phyloP scores from a whole-genome alignment of 495 filamentous ascomycete genomes.

The Podospora pseudocomata region DNA sequence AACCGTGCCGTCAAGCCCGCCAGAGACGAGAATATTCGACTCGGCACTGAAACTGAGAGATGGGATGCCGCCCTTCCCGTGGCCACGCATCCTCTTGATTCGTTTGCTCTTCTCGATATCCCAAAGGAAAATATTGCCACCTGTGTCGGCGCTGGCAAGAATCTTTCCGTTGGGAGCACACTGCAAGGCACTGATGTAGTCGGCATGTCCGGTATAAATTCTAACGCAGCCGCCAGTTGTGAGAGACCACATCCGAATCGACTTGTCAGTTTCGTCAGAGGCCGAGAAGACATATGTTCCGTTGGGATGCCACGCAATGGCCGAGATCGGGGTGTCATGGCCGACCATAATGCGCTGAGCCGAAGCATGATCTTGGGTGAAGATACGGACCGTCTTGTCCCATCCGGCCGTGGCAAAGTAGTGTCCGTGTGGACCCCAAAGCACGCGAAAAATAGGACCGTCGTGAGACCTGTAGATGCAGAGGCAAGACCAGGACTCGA shows the following conservation, averaged over 20 bases:
- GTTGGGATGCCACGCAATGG: conserved; percentile 87
- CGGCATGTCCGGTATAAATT: conserved; percentile 86
- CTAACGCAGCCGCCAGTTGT: conserved; percentile 77
- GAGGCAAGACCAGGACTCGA: conserved; percentile 83
- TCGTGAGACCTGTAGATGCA: conserved; percentile 92
- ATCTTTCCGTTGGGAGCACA: conserved; percentile 84
- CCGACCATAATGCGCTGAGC: conserved; percentile 86
- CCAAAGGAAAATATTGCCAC: conserved; percentile 88
- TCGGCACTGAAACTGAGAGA: conserved; percentile 88
- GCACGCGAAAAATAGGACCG: conserved; percentile 79
- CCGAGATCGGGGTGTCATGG: conserved; percentile 84
- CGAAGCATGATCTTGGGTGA: conserved; percentile 85
- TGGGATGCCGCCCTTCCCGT: conserved; percentile 91
- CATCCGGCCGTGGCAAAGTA: conserved; percentile 87
- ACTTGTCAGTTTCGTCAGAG: conserved; percentile 72
- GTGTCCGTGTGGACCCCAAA: conserved; percentile 90
- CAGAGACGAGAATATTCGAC: conserved; percentile 79
- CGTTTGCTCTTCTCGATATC: conserved; percentile 77
- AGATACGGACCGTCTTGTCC: conserved; percentile 87
- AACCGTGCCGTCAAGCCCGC: conserved; percentile 88
- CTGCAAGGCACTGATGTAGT: conserved; percentile 74
- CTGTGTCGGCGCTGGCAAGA: conserved; percentile 80
- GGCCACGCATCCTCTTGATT: conserved; percentile 88
- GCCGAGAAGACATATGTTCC: conserved; percentile 88
- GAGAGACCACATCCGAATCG: conserved; percentile 97